These are phyloP conservation scores for Xylaria sp. DNA, from an alignment of 2,329 filamentous ascomycete species.

Conservation along the genomic window DNA sequence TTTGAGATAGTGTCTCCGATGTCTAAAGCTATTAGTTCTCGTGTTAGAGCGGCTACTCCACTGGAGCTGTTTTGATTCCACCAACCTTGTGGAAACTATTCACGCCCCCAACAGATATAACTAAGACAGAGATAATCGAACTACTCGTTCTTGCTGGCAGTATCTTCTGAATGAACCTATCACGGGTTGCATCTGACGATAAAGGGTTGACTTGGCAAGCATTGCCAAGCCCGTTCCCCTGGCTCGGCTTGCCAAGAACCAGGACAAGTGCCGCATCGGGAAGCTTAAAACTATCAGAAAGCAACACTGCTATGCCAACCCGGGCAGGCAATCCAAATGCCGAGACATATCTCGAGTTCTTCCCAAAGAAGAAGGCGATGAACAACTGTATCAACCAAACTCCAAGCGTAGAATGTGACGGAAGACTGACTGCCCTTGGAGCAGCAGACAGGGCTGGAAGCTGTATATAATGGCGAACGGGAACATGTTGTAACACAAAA, in stretches of 20 bases:
- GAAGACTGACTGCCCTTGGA: not conserved
- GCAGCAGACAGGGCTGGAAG: not conserved
- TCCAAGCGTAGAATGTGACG: not conserved
- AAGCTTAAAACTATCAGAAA: constrained; percentile 6
- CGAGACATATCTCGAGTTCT: constrained; percentile 7
- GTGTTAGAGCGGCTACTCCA: no score
- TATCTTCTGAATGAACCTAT: not conserved
- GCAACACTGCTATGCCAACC: constrained; percentile 24
- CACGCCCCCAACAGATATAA: no score
- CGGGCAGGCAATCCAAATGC: constrained; percentile 24
- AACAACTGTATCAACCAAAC: not conserved
- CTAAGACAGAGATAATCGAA: no score
- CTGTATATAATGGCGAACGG: constrained; percentile 8
- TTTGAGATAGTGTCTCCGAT: no score
- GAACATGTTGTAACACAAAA: not conserved
- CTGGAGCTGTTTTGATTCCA: no score
- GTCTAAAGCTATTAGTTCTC: no score
- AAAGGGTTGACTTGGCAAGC: constrained; percentile 25
- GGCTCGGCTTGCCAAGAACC: constrained; percentile 9
- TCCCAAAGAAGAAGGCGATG: constrained; percentile 29
- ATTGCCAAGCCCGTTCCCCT: not conserved
- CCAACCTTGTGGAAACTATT: no score
- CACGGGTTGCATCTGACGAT: constrained; percentile 11
- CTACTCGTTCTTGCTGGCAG: no score
- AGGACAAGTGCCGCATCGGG: constrained; percentile 17